Conservation (phyloP, 495 filamentous ascomycete genomes). For the Talaromyces trachyspermus region DNA sequence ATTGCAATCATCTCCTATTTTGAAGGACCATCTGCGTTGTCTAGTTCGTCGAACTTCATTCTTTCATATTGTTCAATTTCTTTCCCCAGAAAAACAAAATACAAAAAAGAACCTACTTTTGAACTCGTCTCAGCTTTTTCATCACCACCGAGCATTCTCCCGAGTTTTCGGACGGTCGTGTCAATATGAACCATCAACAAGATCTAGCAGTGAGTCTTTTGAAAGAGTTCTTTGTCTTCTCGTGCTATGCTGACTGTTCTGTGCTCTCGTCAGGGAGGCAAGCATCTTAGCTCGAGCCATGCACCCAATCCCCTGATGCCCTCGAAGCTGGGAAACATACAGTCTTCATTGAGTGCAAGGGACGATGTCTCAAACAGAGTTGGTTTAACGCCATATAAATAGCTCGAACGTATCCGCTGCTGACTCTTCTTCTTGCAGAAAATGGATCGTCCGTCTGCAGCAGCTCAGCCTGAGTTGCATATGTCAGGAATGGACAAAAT, state of each 20-base stretch:
- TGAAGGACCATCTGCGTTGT: constrained; percentile 7
- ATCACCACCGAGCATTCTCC: neutral
- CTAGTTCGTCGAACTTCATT: neutral
- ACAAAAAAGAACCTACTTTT: neutral
- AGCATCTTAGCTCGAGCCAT: constrained; percentile 22
- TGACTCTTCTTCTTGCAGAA: constrained; percentile 49
- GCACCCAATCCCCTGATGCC: constrained; percentile 28
- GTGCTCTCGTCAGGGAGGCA: constrained; percentile 15
- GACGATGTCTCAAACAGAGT: constrained; percentile 30
- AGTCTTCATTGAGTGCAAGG: constrained; percentile 14
- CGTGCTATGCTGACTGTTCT: neutral
- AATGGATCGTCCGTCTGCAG: constrained; percentile 28
- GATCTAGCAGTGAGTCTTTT: neutral
- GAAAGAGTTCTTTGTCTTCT: neutral
- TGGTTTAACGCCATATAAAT: constrained; percentile 9
- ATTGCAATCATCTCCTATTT: constrained; percentile 7
- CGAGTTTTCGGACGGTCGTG: neutral
- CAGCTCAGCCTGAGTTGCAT: constrained; percentile 14
- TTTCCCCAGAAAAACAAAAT: neutral
- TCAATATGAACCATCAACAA: neutral
- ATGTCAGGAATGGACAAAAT: constrained; percentile 33
- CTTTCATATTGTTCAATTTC: constrained; percentile 3
- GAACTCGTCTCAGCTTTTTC: constrained; percentile 2
- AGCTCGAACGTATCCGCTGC: constrained; percentile 11
- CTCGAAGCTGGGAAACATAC: constrained; percentile 34